These are phyloP conservation scores for Agaricales sp. DNA, from an alignment of 1,284 basidiomycete genomes.

Conservation along the genomic window DNA sequence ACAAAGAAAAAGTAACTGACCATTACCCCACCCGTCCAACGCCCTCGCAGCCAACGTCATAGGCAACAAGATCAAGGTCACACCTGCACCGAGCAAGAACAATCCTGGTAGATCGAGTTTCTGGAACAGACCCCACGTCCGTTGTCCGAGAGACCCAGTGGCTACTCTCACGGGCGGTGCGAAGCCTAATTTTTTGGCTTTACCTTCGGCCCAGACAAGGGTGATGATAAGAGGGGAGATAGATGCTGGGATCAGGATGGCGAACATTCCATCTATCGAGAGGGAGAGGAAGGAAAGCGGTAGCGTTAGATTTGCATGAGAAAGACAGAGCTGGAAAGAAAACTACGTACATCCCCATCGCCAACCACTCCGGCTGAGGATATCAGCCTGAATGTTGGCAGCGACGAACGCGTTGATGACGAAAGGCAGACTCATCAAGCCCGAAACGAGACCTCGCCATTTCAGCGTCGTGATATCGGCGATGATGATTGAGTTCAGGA, in stretches of 20 bases:
- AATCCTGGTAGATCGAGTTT: constrained; percentile 62
- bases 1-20: constrained; percentile 18
- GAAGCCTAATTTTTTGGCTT: constrained; percentile 43
- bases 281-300: too few relatives aligned
- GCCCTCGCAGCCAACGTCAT: constrained; percentile 43
- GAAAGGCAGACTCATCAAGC: constrained; percentile 59
- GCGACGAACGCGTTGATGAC: constrained; percentile 62
- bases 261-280: constrained; percentile 55
- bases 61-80: constrained; percentile 59
- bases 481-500: constrained; percentile 67
- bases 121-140: constrained; percentile 22
- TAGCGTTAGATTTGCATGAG: constrained; percentile 1
- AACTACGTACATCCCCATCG: constrained; percentile 58
- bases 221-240: constrained; percentile 47
- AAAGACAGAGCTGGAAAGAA: background rate
- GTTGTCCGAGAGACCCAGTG: constrained; percentile 8
- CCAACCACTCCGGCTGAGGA: constrained; percentile 53
- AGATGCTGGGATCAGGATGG: constrained; percentile 44
- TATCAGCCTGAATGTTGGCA: constrained; percentile 52
- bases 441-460: constrained; percentile 67
- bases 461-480: constrained; percentile 74
- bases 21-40: constrained; percentile 31
- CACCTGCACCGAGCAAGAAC: constrained; percentile 49
- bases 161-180: constrained; percentile 14
- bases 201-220: constrained; percentile 63